Percentiles rank a stretch among this genome's conserved stretches.
Evolutionary conservation across 768 basidiomycete genomes (phyloP).

Genomic region (Termitomyces sp.): DNA sequence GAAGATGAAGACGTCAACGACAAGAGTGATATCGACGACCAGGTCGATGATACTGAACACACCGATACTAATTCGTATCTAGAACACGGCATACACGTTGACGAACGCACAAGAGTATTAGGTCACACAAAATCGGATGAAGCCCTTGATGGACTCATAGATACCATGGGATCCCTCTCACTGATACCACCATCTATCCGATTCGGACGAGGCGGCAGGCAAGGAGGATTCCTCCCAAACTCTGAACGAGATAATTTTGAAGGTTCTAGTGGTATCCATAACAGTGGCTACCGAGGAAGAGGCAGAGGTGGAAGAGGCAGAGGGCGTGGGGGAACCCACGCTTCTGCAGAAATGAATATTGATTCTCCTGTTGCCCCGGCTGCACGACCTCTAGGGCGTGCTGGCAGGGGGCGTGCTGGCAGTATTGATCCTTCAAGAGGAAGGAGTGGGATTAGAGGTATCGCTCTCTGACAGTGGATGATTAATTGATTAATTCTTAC

Average conservation of each 20-base stretch:
- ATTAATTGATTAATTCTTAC: too few species aligned
- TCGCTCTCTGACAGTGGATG: not conserved
- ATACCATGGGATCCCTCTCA: slow-evolving; percentile 41
- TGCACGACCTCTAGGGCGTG: slow-evolving; percentile 7
- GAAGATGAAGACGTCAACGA: slow-evolving; percentile 22
- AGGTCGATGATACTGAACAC: slow-evolving; percentile 22
- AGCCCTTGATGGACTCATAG: slow-evolving; percentile 46
- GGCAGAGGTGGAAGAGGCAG: slow-evolving; percentile 21
- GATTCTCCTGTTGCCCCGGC: slow-evolving; percentile 6
- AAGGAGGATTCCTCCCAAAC: slow-evolving; percentile 42
- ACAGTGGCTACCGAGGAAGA: slow-evolving; percentile 10
- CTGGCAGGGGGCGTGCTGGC: slow-evolving; percentile 17
- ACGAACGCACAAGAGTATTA: not conserved
- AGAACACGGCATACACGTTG: slow-evolving; percentile 1
- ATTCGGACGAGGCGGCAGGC: slow-evolving; percentile 70
- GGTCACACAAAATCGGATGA: slow-evolving; percentile 14
- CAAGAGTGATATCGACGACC: slow-evolving; percentile 15
- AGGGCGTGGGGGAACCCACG: slow-evolving; percentile 1
- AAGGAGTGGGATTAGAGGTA: not conserved
- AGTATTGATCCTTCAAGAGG: slow-evolving; percentile 6
- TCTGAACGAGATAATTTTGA: slow-evolving; percentile 16
- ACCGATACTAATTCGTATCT: slow-evolving; percentile 6
- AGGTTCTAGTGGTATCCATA: not conserved
- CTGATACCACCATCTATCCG: slow-evolving; percentile 68
- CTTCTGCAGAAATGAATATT: slow-evolving; percentile 11